Conservation (phyloP, 305 asterid species). For the Fraxinus paxiana region DNA sequence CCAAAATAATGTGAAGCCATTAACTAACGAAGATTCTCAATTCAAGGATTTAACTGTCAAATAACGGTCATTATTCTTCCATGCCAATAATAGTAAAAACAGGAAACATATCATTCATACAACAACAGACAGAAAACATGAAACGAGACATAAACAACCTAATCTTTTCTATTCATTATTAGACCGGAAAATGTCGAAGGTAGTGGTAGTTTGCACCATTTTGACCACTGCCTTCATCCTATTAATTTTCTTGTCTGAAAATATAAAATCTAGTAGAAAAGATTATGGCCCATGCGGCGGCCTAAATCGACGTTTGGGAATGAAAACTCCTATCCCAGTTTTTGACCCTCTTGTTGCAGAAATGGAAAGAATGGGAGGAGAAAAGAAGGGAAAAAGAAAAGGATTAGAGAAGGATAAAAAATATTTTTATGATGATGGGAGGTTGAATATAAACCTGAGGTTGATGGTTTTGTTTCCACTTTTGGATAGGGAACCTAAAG, state of each 20-base stretch:
- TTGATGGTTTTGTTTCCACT: constrained; percentile 36
- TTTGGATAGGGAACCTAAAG: constrained; percentile 26
- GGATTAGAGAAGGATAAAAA: constrained; percentile 10
- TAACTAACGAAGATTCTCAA: neutral
- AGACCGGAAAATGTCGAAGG: constrained; percentile 32
- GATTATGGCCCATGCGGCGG: neutral
- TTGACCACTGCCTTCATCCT: constrained; percentile 29
- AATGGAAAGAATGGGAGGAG: constrained; percentile 12
- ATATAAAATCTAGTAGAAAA: neutral
- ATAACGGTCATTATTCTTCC: constrained; percentile 17
- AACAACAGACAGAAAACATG: neutral
- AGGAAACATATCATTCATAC: neutral
- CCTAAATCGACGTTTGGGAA: constrained; percentile 30
- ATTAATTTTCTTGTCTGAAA: neutral
- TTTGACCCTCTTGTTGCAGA: constrained; percentile 31
- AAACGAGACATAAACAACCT: neutral
- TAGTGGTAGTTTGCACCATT: constrained; percentile 25
- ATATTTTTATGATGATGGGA: constrained; percentile 25
- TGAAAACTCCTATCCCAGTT: neutral
- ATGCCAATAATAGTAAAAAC: neutral
- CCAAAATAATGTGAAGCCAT: neutral
- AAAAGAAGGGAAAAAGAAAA: neutral
- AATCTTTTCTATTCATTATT: neutral
- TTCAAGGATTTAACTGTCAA: neutral
- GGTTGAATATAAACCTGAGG: constrained; percentile 25